These are phyloP conservation scores for Agaricales sp. DNA, from an alignment of 1,284 basidiomycete genomes.

Conservation along the genomic window DNA sequence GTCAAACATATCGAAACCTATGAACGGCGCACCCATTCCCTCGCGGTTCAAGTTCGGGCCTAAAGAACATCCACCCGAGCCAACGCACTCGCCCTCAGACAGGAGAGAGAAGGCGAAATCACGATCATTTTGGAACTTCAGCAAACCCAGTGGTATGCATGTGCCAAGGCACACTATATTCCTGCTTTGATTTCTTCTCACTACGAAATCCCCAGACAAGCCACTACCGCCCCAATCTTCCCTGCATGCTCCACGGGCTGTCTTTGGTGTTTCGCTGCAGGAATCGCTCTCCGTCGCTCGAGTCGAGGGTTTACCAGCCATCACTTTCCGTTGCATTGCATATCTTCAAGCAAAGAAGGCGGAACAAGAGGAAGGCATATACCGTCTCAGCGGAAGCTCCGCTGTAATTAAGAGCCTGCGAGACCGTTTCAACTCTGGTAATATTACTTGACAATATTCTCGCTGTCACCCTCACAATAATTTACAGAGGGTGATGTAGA, in stretches of 20 bases:
- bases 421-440: constrained; percentile 86
- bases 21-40: constrained; percentile 80
- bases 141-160: constrained; percentile 43
- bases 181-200: constrained; percentile 11
- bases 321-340: constrained; percentile 90
- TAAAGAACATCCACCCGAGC: constrained; percentile 47
- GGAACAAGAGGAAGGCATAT: constrained; percentile 95
- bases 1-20: constrained; percentile 83
- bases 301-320: constrained; percentile 85
- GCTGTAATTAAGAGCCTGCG: constrained; percentile 91
- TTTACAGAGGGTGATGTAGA: constrained; percentile 82
- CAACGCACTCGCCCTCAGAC: constrained; percentile 36
- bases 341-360: constrained; percentile 87
- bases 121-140: constrained; percentile 82
- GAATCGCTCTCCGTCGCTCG: constrained; percentile 85
- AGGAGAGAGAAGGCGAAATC: constrained; percentile 85
- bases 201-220: constrained; percentile 25
- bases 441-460: constrained; percentile 10
- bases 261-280: constrained; percentile 84
- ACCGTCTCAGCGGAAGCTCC: constrained; percentile 86
- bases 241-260: constrained; percentile 50
- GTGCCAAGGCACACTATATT: constrained; percentile 6
- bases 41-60: constrained; percentile 82
- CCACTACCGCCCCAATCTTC: constrained; percentile 29
- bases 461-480: too few species aligned